Evolutionary conservation across 345 rosid species (phyloP).

Genomic region (Corchorus capsularis): DNA sequence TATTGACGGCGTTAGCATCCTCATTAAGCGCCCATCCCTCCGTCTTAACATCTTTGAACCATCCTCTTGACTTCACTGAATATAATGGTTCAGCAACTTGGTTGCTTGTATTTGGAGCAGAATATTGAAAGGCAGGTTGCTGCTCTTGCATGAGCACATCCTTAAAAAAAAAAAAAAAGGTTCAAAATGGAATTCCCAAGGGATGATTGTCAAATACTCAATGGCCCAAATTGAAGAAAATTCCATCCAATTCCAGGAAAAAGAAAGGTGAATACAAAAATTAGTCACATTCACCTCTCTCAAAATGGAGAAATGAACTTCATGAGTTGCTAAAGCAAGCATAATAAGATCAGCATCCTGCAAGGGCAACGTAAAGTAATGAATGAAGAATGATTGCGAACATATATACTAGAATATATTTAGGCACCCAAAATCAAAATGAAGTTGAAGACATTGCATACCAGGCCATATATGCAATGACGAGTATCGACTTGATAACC

Average conservation of each 20-base stretch:
- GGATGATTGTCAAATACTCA: neutral
- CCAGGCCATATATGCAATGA: slow-evolving; percentile 39
- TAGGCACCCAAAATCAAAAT: neutral
- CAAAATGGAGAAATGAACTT: slow-evolving; percentile 33
- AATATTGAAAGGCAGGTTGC: neutral
- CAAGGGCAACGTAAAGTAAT: neutral
- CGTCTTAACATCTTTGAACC: slow-evolving; percentile 6
- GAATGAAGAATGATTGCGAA: neutral
- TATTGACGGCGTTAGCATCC: neutral
- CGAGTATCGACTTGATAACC: slow-evolving; percentile 25
- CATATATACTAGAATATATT: neutral
- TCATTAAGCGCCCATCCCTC: neutral
- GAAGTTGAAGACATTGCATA: neutral
- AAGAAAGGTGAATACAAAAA: too few species aligned
- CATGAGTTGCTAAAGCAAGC: slow-evolving; percentile 36
- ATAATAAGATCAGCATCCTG: slow-evolving; percentile 38
- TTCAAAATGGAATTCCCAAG: neutral
- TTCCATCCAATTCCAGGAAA: neutral
- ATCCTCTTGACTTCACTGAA: slow-evolving; percentile 10
- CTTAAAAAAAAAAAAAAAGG: slow-evolving; percentile 1
- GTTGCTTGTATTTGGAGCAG: neutral
- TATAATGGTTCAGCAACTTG: neutral
- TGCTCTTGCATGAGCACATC: slow-evolving; percentile 20
- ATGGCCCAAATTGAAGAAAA: neutral
- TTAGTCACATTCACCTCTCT: slow-evolving; percentile 28